These are phyloP conservation scores for Penicillium dipodomyicola DNA, from an alignment of 495 filamentous ascomycete species.

Conservation along the genomic window DNA sequence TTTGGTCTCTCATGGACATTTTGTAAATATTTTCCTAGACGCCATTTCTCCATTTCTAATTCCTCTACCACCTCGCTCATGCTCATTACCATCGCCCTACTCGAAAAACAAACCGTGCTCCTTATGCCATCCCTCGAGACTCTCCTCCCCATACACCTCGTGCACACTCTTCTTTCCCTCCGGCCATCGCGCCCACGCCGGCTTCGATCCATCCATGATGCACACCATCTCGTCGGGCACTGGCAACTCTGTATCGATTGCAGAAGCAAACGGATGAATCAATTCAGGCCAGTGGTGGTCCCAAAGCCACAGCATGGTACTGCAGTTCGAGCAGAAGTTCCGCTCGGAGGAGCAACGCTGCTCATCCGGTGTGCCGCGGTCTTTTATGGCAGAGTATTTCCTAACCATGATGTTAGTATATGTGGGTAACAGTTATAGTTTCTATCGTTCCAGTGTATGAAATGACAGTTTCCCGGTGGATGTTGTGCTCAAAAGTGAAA, in stretches of 20 bases:
- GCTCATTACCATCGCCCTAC: background rate
- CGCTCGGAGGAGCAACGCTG: constrained; percentile 46
- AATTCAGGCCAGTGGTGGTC: constrained; percentile 53
- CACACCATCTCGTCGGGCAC: constrained; percentile 54
- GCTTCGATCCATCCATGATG: constrained; percentile 48
- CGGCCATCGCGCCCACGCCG: constrained; percentile 50
- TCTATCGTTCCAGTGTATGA: background rate
- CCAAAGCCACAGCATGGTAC: constrained; percentile 51
- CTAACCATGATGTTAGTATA: constrained; percentile 25
- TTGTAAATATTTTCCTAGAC: background rate
- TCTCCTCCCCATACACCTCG: constrained; percentile 41
- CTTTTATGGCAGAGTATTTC: constrained; percentile 51
- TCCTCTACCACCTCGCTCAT: background rate
- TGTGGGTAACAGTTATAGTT: background rate
- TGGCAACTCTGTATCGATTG: constrained; percentile 54
- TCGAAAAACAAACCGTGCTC: constrained; percentile 39
- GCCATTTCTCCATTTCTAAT: background rate
- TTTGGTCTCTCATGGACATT: background rate
- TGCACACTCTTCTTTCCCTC: constrained; percentile 51
- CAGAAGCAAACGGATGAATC: constrained; percentile 57
- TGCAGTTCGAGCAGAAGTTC: constrained; percentile 54
- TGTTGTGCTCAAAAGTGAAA: background rate
- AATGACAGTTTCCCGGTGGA: background rate
- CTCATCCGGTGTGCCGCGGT: constrained; percentile 47
- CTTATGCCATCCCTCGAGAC: constrained; percentile 55